Conservation (phyloP, 1,139 yeast species). For the Taphrina sp. region DNA sequence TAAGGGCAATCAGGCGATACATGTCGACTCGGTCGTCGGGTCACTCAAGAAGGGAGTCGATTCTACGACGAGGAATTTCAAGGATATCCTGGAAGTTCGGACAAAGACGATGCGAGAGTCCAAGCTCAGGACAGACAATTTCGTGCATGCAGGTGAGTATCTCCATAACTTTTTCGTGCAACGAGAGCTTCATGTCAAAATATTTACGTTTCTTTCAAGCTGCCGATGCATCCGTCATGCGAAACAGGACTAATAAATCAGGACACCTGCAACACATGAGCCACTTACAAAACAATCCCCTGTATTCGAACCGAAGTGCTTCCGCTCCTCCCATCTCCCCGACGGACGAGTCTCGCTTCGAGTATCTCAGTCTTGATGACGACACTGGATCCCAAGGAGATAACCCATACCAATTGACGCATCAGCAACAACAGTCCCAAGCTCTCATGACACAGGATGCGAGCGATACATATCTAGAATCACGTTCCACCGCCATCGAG, state of each 20-base stretch:
- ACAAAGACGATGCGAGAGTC: constrained; percentile 80
- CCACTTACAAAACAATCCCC: constrained; percentile 23
- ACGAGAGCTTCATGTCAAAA: neutral
- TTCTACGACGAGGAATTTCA: constrained; percentile 88
- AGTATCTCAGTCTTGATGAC: constrained; percentile 25
- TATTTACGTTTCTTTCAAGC: constrained; percentile 6
- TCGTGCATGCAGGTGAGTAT: constrained; percentile 50
- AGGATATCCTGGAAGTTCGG: constrained; percentile 79
- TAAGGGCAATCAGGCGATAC: constrained; percentile 58
- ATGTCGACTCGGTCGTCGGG: constrained; percentile 82
- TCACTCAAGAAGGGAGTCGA: constrained; percentile 83
- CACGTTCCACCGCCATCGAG: constrained; percentile 86
- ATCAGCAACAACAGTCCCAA: constrained; percentile 16
- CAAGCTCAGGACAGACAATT: constrained; percentile 79
- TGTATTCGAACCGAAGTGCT: constrained; percentile 22
- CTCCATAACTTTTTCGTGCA: constrained; percentile 42
- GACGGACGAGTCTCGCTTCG: constrained; percentile 22
- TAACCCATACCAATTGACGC: constrained; percentile 21
- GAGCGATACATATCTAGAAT: constrained; percentile 68
- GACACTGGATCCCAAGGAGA: constrained; percentile 20
- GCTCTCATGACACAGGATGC: constrained; percentile 50
- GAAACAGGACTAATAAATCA: constrained; percentile 12
- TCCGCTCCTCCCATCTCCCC: constrained; percentile 31
- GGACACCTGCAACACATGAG: constrained; percentile 18
- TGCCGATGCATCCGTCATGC: constrained; percentile 11